Evolutionary conservation across 148 eudicot species (phyloP).

Genomic region (Fagopyrum tataricum): DNA sequence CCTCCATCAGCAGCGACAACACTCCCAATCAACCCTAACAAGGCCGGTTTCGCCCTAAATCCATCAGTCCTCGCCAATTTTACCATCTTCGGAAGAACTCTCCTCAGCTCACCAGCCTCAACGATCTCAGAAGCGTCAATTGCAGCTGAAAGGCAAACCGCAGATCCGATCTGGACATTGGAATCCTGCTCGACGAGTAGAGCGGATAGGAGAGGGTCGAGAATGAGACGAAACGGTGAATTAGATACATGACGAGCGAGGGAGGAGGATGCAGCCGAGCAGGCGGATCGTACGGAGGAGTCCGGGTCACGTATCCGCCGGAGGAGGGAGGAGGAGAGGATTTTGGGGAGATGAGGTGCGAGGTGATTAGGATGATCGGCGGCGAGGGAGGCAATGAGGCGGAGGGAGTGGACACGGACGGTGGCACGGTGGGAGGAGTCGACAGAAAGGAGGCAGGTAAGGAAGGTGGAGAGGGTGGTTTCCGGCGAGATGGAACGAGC

Average conservation of each 20-base stretch:
- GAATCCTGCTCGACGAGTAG: conserved; percentile 39
- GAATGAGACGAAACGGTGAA: conserved; percentile 21
- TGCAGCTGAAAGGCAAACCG: conserved; percentile 42
- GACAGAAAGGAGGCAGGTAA: conserved; percentile 36
- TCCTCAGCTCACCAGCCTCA: conserved; percentile 24
- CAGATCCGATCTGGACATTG: conserved; percentile 45
- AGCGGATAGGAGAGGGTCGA: conserved; percentile 30
- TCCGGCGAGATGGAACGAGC: conserved; percentile 28
- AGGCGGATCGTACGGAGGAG: conserved; percentile 30
- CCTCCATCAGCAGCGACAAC: conserved; percentile 38
- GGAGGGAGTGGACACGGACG: conserved; percentile 42
- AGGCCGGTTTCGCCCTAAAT: conserved; percentile 46
- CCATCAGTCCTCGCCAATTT: conserved; percentile 36
- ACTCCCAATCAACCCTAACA: conserved; percentile 44
- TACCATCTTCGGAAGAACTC: conserved; percentile 32
- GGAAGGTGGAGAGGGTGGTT: conserved; percentile 32
- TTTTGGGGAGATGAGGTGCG: conserved; percentile 36
- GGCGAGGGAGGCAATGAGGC: conserved; percentile 26
- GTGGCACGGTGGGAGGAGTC: conserved; percentile 42
- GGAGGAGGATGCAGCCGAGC: conserved; percentile 13
- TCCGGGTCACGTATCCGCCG: conserved; percentile 52
- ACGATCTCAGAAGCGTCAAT: conserved; percentile 31
- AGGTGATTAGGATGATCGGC: conserved; percentile 27
- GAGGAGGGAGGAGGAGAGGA: conserved; percentile 31
- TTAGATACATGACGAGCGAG: conserved; percentile 16